Percentiles rank a stretch among this genome's conserved stretches.
Evolutionary conservation across 768 basidiomycete genomes (phyloP).

Genomic region (Tubosaeta sp.): DNA sequence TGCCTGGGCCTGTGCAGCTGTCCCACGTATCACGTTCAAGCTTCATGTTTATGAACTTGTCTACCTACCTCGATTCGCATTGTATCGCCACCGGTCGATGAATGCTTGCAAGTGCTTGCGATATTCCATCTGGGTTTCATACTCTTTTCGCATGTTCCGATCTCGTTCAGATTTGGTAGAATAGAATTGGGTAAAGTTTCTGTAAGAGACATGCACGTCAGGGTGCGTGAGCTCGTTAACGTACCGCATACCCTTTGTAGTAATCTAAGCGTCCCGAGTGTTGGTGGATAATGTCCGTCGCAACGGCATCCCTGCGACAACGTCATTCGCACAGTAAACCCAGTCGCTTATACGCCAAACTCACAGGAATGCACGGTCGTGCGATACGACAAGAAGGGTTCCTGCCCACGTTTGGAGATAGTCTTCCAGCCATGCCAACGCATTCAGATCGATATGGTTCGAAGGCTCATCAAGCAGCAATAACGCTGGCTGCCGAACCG

Average conservation of each 20-base stretch:
- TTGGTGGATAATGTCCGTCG: conserved; percentile 97
- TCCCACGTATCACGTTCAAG: conserved; percentile 6
- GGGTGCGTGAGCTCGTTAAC: no score
- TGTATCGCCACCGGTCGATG: conserved; percentile 98
- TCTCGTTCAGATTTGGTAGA: conserved; percentile 96
- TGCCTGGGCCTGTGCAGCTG: conserved; percentile 83
- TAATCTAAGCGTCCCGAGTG: conserved; percentile 92
- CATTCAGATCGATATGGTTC: conserved; percentile 96
- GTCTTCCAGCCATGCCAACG: conserved; percentile 96
- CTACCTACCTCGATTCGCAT: conserved; percentile 79
- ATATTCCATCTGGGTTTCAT: conserved; percentile 94
- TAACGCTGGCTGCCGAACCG: conserved; percentile 52
- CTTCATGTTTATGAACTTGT: background rate
- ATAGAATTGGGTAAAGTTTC: conserved; percentile 98
- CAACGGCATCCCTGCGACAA: conserved; percentile 74
- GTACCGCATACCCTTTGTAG: conserved; percentile 78
- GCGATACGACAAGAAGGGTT: conserved; percentile 93
- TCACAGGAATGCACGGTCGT: conserved; percentile 94
- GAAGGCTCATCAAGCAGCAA: conserved; percentile 91
- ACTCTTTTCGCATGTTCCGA: conserved; percentile 87
- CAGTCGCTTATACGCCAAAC: conserved; percentile 16
- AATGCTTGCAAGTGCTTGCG: conserved; percentile 94
- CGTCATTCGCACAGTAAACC: background rate
- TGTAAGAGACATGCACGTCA: conserved; percentile 27
- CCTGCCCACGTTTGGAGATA: conserved; percentile 94